These are phyloP conservation scores for Botrytis fragariae DNA, from an alignment of 2,329 filamentous ascomycete genomes.

Conservation along the genomic window DNA sequence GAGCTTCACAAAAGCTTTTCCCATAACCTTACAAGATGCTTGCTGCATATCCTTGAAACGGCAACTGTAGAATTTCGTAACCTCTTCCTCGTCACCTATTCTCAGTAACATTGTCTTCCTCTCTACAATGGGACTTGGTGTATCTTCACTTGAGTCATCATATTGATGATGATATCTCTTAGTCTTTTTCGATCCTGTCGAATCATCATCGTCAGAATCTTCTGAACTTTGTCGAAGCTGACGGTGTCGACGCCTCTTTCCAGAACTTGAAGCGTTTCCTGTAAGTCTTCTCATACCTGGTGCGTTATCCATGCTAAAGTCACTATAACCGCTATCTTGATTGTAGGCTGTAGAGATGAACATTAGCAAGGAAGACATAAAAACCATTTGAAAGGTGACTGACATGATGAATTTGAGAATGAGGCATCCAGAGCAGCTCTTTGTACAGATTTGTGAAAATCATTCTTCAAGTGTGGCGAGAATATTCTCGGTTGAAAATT, in stretches of 20 bases:
- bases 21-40: constrained; percentile 67
- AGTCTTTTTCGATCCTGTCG: constrained; percentile 25
- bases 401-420: constrained; percentile 20
- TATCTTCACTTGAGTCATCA: constrained; percentile 26
- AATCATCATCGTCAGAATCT: constrained; percentile 31
- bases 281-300: constrained; percentile 23
- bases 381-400: neutral
- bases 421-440: constrained; percentile 19
- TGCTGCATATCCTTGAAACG: constrained; percentile 68
- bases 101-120: constrained; percentile 41
- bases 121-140: constrained; percentile 23
- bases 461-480: constrained; percentile 22
- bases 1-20: constrained; percentile 72
- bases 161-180: constrained; percentile 26
- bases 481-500: constrained; percentile 29
- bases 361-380: constrained; percentile 3
- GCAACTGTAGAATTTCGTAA: constrained; percentile 59
- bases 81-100: constrained; percentile 52
- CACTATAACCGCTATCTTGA: constrained; percentile 27
- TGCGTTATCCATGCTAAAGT: constrained; percentile 26
- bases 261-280: constrained; percentile 25
- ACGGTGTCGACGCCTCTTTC: constrained; percentile 20
- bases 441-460: constrained; percentile 25
- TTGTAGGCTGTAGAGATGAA: constrained; percentile 23
- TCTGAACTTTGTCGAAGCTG: constrained; percentile 27